phyloP scores from a whole-genome alignment of 2,329 filamentous ascomycete species.

The Venturia asperata region DNA sequence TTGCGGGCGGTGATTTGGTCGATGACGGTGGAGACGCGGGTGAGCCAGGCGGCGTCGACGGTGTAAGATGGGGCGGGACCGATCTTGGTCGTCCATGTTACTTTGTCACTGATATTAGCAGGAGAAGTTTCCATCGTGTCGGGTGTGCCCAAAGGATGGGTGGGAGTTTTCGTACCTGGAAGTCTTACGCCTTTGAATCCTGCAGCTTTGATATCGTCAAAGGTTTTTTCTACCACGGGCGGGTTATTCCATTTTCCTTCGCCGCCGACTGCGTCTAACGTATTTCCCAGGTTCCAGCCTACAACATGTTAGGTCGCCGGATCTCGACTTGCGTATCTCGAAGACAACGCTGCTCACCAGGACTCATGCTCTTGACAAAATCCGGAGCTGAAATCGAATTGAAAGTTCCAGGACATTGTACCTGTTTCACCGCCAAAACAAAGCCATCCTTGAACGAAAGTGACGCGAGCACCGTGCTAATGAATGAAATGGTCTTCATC shows the following conservation, averaged over 20 bases:
- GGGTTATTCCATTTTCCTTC: constrained; percentile 56
- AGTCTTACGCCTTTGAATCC: constrained; percentile 54
- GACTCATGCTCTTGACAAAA: constrained; percentile 44
- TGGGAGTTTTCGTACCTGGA: constrained; percentile 36
- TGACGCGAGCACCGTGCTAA: not conserved
- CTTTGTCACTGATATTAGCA: constrained; percentile 25
- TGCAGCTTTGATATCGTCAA: constrained; percentile 45
- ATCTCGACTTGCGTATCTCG: too few relatives aligned
- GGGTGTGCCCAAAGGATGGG: too few relatives aligned
- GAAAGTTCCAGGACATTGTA: constrained; percentile 38
- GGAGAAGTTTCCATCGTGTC: not conserved
- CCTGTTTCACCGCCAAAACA: not conserved
- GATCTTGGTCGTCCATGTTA: constrained; percentile 55
- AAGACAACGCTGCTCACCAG: not conserved
- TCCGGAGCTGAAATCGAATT: constrained; percentile 40
- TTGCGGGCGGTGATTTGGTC: constrained; percentile 47
- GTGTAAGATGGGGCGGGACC: constrained; percentile 46
- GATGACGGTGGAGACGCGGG: constrained; percentile 51
- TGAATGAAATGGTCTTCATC: not conserved
- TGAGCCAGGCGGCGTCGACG: constrained; percentile 49
- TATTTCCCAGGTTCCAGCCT: constrained; percentile 57
- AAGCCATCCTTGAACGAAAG: not conserved
- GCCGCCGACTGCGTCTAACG: constrained; percentile 48
- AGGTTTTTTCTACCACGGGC: constrained; percentile 43
- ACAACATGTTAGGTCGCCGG: constrained; percentile 26